These are phyloP conservation scores for Globomyces sp. DNA, from an alignment of 371 early-diverging fungal species.

Conservation along the genomic window DNA sequence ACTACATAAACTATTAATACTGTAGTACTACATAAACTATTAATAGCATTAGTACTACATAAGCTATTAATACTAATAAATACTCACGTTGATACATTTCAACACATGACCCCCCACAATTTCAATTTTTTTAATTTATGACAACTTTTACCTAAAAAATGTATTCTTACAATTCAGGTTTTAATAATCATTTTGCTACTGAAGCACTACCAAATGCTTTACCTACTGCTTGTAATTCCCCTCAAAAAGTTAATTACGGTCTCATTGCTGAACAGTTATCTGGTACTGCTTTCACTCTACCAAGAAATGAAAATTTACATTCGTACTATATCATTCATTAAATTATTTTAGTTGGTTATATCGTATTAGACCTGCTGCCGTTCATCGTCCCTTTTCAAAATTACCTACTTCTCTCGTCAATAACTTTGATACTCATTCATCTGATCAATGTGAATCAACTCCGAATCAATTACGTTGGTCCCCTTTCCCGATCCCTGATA, in stretches of 20 bases:
- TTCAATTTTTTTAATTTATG: too few relatives aligned
- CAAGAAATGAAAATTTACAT: constrained; percentile 78
- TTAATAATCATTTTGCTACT: constrained; percentile 66
- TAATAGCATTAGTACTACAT: too few relatives aligned
- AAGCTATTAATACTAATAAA: too few relatives aligned
- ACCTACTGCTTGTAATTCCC: constrained; percentile 89
- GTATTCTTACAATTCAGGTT: constrained; percentile 37
- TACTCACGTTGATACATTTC: too few relatives aligned
- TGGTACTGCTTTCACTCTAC: constrained; percentile 93
- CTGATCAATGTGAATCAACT: constrained; percentile 50
- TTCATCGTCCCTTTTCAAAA: constrained; percentile 72
- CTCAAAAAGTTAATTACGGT: constrained; percentile 86
- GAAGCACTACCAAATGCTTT: constrained; percentile 86
- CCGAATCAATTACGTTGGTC: constrained; percentile 93
- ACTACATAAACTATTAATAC: too few relatives aligned
- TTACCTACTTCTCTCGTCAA: constrained; percentile 48
- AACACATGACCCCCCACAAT: too few relatives aligned
- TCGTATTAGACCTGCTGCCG: constrained; percentile 91
- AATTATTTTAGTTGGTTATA: constrained; percentile 78
- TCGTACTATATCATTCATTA: constrained; percentile 48
- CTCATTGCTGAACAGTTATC: constrained; percentile 95
- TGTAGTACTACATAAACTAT: too few relatives aligned
- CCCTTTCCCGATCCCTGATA: constrained; percentile 76
- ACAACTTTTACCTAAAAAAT: too few relatives aligned
- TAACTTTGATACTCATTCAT: constrained; percentile 46